phyloP scores from a whole-genome alignment of 129 eudicot genomes.

The Lonicera japonica region DNA sequence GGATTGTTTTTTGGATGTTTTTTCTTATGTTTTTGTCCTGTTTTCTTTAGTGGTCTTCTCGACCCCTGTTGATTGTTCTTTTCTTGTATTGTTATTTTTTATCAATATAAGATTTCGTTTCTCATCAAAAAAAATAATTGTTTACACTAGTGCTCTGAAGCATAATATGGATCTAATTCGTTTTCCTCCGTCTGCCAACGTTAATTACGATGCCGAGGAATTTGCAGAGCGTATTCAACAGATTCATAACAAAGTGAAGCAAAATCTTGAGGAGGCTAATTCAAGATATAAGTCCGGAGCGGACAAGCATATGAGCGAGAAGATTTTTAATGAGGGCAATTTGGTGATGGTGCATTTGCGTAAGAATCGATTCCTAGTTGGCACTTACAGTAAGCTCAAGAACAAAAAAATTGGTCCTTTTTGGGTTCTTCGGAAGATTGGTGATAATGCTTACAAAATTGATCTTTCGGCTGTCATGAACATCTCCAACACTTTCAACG shows the following conservation, averaged over 20 bases:
- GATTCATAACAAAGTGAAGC: neutral
- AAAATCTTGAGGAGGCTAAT: neutral
- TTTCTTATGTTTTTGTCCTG: too few relatives aligned
- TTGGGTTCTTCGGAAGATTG: neutral
- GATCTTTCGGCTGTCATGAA: too few relatives aligned
- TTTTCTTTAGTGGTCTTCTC: too few relatives aligned
- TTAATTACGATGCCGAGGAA: neutral
- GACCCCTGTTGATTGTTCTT: too few relatives aligned
- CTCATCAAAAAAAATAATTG: too few relatives aligned
- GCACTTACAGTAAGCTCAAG: neutral
- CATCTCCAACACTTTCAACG: too few relatives aligned
- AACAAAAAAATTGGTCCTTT: constrained; percentile 5
- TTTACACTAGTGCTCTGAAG: neutral
- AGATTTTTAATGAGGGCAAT: neutral
- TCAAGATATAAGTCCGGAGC: neutral
- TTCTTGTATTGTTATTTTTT: too few relatives aligned
- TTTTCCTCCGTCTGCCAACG: neutral
- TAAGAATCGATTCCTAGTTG: neutral
- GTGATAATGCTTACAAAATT: too few relatives aligned
- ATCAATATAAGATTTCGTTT: too few relatives aligned
- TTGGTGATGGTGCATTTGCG: neutral
- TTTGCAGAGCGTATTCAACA: too few relatives aligned
- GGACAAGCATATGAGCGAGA: neutral
- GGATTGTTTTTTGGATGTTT: too few relatives aligned
- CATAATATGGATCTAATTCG: neutral